Evolutionary conservation across 2,329 filamentous ascomycete genomes (phyloP).

Genomic region (Verticillium alfalfae): DNA sequence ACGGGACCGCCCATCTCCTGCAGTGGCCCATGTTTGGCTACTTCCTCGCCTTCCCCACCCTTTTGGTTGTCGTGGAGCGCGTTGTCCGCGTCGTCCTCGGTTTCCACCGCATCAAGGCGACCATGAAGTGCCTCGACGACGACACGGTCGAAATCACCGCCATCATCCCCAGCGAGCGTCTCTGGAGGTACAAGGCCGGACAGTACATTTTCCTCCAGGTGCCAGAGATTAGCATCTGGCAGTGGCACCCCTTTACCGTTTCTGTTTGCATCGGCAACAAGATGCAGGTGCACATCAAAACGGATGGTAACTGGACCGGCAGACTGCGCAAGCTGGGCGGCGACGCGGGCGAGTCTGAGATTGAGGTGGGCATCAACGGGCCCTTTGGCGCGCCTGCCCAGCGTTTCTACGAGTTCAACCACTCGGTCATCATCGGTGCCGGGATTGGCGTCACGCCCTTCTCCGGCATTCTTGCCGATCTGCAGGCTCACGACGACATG

Average conservation of each 20-base stretch:
- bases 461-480: slow-evolving; percentile 48
- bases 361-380: slow-evolving; percentile 49
- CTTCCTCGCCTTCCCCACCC: slow-evolving; percentile 47
- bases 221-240: slow-evolving; percentile 44
- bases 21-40: slow-evolving; percentile 53
- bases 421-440: slow-evolving; percentile 48
- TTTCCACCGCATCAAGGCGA: slow-evolving; percentile 41
- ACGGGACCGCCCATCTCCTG: slow-evolving; percentile 43
- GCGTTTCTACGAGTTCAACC: slow-evolving; percentile 52
- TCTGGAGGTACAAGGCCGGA: slow-evolving; percentile 50
- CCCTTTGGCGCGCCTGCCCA: slow-evolving; percentile 54
- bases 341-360: slow-evolving; percentile 24
- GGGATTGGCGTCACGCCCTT: slow-evolving; percentile 56
- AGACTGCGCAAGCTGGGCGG: slow-evolving; percentile 36
- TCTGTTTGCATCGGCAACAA: slow-evolving; percentile 46
- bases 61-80: slow-evolving; percentile 45
- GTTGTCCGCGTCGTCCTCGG: slow-evolving; percentile 36
- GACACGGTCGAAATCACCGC: slow-evolving; percentile 47
- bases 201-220: slow-evolving; percentile 54
- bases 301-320: slow-evolving; percentile 51
- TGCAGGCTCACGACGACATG: slow-evolving; percentile 40
- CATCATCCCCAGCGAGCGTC: slow-evolving; percentile 37
- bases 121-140: slow-evolving; percentile 41
- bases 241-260: slow-evolving; percentile 57
- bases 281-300: slow-evolving; percentile 53